Base-by-base conservation (phyloP, 1,284 basidiomycete genomes). In the Kwoniella shivajii region DNA sequence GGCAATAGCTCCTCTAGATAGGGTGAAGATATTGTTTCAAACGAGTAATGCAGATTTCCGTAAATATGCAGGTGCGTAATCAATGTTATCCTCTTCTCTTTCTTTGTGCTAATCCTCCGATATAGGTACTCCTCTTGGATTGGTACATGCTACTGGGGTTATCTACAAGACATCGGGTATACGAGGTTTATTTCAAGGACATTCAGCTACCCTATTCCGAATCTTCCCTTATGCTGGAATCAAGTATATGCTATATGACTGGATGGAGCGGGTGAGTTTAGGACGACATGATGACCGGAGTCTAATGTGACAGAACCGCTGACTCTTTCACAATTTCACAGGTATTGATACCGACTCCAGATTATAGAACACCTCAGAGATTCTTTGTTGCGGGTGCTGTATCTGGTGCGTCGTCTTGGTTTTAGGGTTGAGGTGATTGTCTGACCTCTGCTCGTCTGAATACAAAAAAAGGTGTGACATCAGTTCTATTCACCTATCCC, bases 11-110 rank as follows among this genome's bases (percentile, higher is more conserved):
- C 96, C 96, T 1, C 84, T 99, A 27, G 96, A 99, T 76, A 84
- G 96, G 67, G 94, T 99, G 71, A 99, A 99, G 82, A 99, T 99
- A 68, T 85, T 99, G 51, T 98, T 99, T 74, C 96, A 99, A 76
- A 92, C 96, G 0, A 92, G 91, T 9, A 96, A 96, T 76, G 90
- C 91, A 1, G 94, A 98, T 61, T 99, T 91, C 72, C 84, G 85
- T 72, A 90, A 94, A 78, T 99, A 95, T 80, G 86, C 92, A 61
- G 94, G 93, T 89, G 20, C 55, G 75, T 64, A 22, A 36, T 4
- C 10, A 11, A n/a, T n/a, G n/a, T n/a, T n/a, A n/a, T n/a, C n/a
- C n/a, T n/a, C n/a, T n/a, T n/a, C n/a, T n/a, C n/a, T n/a, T n/a
- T n/a, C n/a, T n/a, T n/a, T n/a, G n/a, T 7, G 34, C 33, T 51